phyloP scores from a whole-genome alignment of 163 green algal genomes.

The Coccomyxa subellipsoidea region DNA sequence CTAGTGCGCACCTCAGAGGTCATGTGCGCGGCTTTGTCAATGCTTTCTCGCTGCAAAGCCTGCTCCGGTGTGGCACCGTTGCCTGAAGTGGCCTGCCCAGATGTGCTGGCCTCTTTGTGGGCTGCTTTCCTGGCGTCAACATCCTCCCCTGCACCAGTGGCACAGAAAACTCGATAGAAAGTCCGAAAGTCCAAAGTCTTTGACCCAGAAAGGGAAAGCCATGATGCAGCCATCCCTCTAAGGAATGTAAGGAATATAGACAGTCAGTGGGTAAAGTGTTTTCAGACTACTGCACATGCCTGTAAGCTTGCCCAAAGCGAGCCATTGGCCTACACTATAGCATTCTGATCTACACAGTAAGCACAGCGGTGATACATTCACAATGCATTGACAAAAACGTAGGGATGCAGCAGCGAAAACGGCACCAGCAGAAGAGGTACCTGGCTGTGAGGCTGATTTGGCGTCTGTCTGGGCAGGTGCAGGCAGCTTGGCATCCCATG shows the following conservation, averaged over 20 bases:
- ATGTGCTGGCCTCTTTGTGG: background rate
- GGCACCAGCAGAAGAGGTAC: background rate
- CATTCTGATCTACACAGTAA: too few relatives aligned
- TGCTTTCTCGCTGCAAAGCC: background rate
- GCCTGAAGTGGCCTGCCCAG: background rate
- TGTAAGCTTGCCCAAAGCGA: too few relatives aligned
- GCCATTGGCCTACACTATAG: too few relatives aligned
- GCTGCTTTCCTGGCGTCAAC: background rate
- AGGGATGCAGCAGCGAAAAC: background rate
- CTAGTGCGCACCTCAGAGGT: background rate
- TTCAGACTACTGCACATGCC: too few relatives aligned
- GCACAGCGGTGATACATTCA: too few relatives aligned
- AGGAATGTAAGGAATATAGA: too few relatives aligned
- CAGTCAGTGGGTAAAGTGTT: too few relatives aligned
- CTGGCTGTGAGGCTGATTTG: background rate
- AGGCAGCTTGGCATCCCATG: conserved; percentile 42
- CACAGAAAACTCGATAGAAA: too few relatives aligned
- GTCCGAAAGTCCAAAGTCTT: too few relatives aligned
- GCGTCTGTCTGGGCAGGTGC: background rate
- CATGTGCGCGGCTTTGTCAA: background rate
- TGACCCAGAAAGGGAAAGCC: too few relatives aligned
- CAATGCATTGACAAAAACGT: too few relatives aligned
- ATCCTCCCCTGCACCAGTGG: background rate
- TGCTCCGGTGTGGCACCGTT: background rate
- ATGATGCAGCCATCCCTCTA: too few relatives aligned